A percentile compares a stretch with the other conserved stretches of the same genome.
phyloP scores from a whole-genome alignment of 2,329 filamentous ascomycete species.

The Botrytis fabae region DNA sequence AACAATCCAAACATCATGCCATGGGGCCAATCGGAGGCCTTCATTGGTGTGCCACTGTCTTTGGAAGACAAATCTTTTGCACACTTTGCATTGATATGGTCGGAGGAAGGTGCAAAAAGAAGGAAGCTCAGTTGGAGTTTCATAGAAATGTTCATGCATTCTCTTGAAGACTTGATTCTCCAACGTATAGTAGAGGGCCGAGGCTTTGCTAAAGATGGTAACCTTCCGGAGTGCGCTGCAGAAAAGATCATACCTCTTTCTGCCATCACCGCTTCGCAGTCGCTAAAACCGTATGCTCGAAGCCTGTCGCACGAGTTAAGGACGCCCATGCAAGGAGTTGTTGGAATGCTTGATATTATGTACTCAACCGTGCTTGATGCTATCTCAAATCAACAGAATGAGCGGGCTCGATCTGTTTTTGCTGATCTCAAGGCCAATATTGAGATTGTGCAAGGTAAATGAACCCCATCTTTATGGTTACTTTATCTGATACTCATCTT shows the following conservation, averaged over 20 bases:
- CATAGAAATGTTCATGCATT: constrained; percentile 66
- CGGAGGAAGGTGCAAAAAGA: constrained; percentile 56
- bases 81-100: constrained; percentile 74
- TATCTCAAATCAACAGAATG: constrained; percentile 53
- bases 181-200: constrained; percentile 56
- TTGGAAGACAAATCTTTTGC: constrained; percentile 65
- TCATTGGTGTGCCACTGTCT: constrained; percentile 66
- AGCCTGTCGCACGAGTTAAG: constrained; percentile 70
- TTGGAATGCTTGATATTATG: constrained; percentile 77
- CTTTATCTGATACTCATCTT: constrained; percentile 17
- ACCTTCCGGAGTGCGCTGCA: constrained; percentile 32
- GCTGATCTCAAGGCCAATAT: constrained; percentile 66
- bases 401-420: constrained; percentile 56
- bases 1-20: constrained; percentile 61
- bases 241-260: constrained; percentile 54
- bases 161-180: constrained; percentile 66
- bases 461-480: neutral
- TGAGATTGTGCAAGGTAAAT: constrained; percentile 65
- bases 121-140: constrained; percentile 63
- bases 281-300: constrained; percentile 69
- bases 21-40: constrained; percentile 61
- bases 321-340: constrained; percentile 74
- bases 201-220: constrained; percentile 45
- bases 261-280: constrained; percentile 59
- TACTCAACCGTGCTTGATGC: constrained; percentile 70